Conservation (phyloP, 305 asterid genomes). For the Solanum aculeatissimum region DNA sequence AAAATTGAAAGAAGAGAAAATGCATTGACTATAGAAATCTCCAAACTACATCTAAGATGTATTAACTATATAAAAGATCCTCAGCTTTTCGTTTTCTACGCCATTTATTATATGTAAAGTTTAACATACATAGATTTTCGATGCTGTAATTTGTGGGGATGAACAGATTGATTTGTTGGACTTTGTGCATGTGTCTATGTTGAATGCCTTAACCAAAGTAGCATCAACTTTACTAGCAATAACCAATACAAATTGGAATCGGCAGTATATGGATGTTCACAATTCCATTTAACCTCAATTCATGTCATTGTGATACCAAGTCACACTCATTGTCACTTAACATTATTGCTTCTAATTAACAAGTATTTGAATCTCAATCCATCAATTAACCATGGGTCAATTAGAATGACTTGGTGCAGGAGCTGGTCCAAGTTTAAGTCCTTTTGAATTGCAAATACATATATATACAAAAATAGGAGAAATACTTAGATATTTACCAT, state of each 20-base stretch:
- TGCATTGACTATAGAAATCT: neutral
- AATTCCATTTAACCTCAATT: neutral
- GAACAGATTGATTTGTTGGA: neutral
- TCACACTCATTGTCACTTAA: neutral
- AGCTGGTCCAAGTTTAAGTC: neutral
- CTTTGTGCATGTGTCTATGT: neutral
- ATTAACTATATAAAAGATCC: neutral
- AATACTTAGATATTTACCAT: conserved; percentile 30
- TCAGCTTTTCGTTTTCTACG: neutral
- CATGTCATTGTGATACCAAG: neutral
- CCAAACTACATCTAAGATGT: neutral
- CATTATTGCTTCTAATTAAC: neutral
- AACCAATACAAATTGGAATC: too few species aligned
- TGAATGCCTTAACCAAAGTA: neutral
- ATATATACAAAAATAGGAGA: neutral
- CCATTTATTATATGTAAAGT: neutral
- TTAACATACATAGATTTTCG: neutral
- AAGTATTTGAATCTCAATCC: neutral
- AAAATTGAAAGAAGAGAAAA: neutral
- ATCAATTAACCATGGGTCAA: neutral
- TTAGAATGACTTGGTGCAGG: neutral
- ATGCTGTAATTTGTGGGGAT: neutral
- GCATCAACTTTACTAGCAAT: too few species aligned
- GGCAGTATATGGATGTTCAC: neutral
- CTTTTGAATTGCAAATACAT: neutral